phyloP scores from a whole-genome alignment of 768 basidiomycete species.

The Coprinellus aureogranulatus region DNA sequence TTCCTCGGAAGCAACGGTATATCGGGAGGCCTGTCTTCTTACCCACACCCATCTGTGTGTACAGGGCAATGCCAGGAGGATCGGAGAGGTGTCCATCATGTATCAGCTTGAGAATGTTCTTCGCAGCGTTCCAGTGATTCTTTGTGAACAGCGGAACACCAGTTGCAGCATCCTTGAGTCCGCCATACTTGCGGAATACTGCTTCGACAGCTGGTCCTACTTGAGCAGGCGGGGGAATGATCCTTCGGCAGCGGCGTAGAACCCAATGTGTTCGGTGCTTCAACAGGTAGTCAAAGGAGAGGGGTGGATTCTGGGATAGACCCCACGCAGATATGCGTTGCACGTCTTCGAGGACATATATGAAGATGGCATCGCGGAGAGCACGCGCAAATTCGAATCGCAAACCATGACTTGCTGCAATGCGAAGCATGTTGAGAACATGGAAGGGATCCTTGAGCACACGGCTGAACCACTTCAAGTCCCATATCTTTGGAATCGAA shows the following conservation, averaged over 20 bases:
- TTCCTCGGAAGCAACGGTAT: constrained; percentile 27
- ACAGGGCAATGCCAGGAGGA: constrained; percentile 27
- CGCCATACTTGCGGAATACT: constrained; percentile 31
- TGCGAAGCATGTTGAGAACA: constrained; percentile 24
- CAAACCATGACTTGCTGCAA: constrained; percentile 20
- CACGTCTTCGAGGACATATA: constrained; percentile 14
- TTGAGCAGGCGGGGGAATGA: constrained; percentile 30
- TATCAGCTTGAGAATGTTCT: constrained; percentile 27
- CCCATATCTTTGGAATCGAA: neutral
- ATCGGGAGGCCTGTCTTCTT: constrained; percentile 18
- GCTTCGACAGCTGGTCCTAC: constrained; percentile 22
- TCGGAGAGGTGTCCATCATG: constrained; percentile 27
- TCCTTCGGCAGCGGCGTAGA: constrained; percentile 19
- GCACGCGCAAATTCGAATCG: constrained; percentile 17
- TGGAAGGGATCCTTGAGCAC: constrained; percentile 24
- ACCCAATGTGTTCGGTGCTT: neutral
- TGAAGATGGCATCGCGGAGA: constrained; percentile 24
- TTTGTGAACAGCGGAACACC: constrained; percentile 27
- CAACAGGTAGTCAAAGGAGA: neutral
- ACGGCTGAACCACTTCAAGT: constrained; percentile 10
- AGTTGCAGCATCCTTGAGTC: constrained; percentile 30
- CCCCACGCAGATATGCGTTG: neutral
- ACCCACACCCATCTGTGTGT: constrained; percentile 16
- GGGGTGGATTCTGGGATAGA: neutral
- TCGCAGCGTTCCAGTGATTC: constrained; percentile 26